These are phyloP conservation scores for Trichophyton rubrum DNA, from an alignment of 2,329 filamentous ascomycete species.

Conservation along the genomic window DNA sequence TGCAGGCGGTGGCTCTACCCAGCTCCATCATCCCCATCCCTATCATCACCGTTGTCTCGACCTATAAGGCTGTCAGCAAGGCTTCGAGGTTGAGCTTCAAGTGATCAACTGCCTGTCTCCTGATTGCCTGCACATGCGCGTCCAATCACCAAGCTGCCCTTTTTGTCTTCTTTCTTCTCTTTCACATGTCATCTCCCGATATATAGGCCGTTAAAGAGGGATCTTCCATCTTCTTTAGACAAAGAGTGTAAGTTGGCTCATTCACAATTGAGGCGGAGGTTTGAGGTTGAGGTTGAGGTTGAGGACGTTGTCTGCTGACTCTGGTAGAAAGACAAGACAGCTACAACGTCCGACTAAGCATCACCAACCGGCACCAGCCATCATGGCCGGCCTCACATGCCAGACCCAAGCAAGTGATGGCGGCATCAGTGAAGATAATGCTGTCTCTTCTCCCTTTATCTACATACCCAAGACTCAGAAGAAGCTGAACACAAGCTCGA, in stretches of 20 bases:
- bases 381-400: constrained; percentile 14
- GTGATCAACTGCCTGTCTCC: not conserved
- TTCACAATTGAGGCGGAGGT: not conserved
- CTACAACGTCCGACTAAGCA: not conserved
- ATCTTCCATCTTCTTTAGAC: too few relatives aligned
- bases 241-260: not conserved
- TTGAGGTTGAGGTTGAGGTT: too few relatives aligned
- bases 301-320: not conserved
- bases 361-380: not conserved
- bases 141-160: not conserved
- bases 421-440: not conserved
- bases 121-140: not conserved
- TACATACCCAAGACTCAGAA: constrained; percentile 6
- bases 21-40: not conserved
- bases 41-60: not conserved
- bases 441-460: constrained; percentile 10
- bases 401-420: constrained; percentile 6
- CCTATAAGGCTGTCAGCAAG: not conserved
- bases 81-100: not conserved
- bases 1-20: too few relatives aligned
- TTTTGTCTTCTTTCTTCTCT: not conserved
- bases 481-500: not conserved
- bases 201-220: not conserved
- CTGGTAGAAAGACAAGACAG: not conserved
- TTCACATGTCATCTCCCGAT: not conserved